These are phyloP conservation scores for Ordospora pajunii DNA, from an alignment of 371 early-diverging fungal genomes.

Conservation along the genomic window DNA sequence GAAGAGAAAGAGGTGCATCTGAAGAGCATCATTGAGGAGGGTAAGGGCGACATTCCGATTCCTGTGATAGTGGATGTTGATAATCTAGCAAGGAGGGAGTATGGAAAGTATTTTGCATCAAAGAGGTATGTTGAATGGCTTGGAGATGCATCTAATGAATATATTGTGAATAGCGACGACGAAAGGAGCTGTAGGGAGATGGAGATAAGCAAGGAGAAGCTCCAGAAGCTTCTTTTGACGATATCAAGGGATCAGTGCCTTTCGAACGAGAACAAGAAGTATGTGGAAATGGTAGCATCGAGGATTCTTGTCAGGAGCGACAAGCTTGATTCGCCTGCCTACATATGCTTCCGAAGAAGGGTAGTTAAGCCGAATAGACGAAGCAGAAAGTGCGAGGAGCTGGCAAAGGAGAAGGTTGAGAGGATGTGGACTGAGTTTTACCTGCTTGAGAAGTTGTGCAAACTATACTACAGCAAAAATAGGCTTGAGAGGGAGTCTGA, in stretches of 20 bases:
- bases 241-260: neutral
- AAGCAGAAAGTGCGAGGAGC: slow-evolving; percentile 46
- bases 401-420: slow-evolving; percentile 36
- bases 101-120: neutral
- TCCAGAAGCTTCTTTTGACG: neutral
- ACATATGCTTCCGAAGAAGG: slow-evolving; percentile 53
- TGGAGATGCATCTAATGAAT: slow-evolving; percentile 46
- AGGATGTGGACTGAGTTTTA: slow-evolving; percentile 33
- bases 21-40: slow-evolving; percentile 39
- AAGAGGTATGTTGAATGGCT: slow-evolving; percentile 28
- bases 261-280: neutral
- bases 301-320: slow-evolving; percentile 40
- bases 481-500: slow-evolving; percentile 7
- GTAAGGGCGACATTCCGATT: slow-evolving; percentile 33
- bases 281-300: neutral
- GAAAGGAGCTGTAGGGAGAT: neutral
- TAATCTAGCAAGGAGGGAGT: neutral
- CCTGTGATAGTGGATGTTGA: slow-evolving; percentile 43
- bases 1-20: slow-evolving; percentile 58
- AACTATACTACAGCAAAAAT: neutral
- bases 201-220: neutral
- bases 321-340: slow-evolving; percentile 17
- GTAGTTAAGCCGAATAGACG: slow-evolving; percentile 46
- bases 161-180: slow-evolving; percentile 28
- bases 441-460: slow-evolving; percentile 14